These are phyloP conservation scores for Amanita phalloides DNA, from an alignment of 768 basidiomycete species.

Conservation along the genomic window DNA sequence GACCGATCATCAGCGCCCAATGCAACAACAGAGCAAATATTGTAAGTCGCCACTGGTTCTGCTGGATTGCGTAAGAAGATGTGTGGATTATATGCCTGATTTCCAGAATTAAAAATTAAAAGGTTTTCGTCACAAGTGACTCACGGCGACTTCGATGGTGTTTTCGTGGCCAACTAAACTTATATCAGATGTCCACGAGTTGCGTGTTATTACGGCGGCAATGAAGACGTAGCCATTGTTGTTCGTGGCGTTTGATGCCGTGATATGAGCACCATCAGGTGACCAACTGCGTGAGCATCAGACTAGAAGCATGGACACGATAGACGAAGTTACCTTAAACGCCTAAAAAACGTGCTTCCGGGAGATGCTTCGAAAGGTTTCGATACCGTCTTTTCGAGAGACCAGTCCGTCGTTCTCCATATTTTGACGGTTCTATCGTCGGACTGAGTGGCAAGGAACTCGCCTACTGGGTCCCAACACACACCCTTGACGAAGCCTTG, in stretches of 20 bases:
- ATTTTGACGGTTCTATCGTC: slow-evolving; percentile 96
- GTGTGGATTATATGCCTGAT: slow-evolving; percentile 84
- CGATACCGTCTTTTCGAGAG: slow-evolving; percentile 68
- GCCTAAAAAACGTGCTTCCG: slow-evolving; percentile 87
- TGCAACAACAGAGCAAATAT: slow-evolving; percentile 87
- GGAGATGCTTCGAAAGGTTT: slow-evolving; percentile 94
- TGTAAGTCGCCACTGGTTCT: slow-evolving; percentile 59
- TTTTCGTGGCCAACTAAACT: slow-evolving; percentile 96
- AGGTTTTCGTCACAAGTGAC: slow-evolving; percentile 15
- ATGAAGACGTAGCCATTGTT: slow-evolving; percentile 95
- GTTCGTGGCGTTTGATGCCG: slow-evolving; percentile 95
- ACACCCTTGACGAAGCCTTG: slow-evolving; percentile 98
- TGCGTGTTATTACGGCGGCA: slow-evolving; percentile 87
- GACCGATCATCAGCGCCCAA: slow-evolving; percentile 90
- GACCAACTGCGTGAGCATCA: slow-evolving; percentile 69
- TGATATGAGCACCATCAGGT: slow-evolving; percentile 97
- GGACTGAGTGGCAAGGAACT: slow-evolving; percentile 95
- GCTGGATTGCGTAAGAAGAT: slow-evolving; percentile 77
- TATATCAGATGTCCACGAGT: slow-evolving; percentile 84
- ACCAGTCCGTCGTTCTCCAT: slow-evolving; percentile 93
- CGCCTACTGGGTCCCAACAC: slow-evolving; percentile 97
- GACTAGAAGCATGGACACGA: not conserved
- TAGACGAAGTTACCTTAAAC: slow-evolving; percentile 53
- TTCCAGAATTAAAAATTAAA: not conserved
- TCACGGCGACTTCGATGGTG: slow-evolving; percentile 89